phyloP scores from a whole-genome alignment of 2,329 filamentous ascomycete genomes.

The Aspergillus clavatus region DNA sequence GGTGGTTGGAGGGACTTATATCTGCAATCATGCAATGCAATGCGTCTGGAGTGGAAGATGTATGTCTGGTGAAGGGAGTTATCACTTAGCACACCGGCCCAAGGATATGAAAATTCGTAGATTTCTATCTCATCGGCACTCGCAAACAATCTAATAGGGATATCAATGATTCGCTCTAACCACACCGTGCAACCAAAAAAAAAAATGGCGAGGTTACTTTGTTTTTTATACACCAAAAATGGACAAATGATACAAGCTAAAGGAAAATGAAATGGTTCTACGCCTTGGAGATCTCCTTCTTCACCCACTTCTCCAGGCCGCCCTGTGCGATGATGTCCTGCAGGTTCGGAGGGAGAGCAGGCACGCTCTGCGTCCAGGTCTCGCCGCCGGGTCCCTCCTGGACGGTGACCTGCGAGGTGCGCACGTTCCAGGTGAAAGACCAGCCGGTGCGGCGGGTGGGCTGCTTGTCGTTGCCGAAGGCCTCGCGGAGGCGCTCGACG shows the following conservation, averaged over 20 bases:
- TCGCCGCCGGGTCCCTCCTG: conserved; percentile 63
- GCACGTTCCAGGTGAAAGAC: conserved; percentile 77
- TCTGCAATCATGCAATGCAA: no score
- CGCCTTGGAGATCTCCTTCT: conserved; percentile 53
- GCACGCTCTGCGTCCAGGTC: conserved; percentile 75
- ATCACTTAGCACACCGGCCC: neutral
- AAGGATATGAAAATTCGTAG: neutral
- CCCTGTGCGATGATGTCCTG: conserved; percentile 77
- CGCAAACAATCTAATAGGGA: no score
- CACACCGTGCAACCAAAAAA: neutral
- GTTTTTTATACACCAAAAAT: no score
- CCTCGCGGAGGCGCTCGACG: conserved; percentile 29
- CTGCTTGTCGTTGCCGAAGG: conserved; percentile 35
- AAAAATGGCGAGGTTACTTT: neutral
- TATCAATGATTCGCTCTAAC: no score
- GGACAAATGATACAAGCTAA: no score
- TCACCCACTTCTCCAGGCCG: conserved; percentile 79
- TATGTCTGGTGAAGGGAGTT: no score
- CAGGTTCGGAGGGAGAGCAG: conserved; percentile 77
- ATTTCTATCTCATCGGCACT: no score
- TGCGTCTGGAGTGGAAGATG: no score
- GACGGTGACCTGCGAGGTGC: conserved; percentile 64
- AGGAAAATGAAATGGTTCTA: no score
- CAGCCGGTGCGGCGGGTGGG: conserved; percentile 72
- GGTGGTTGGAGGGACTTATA: no score